Conservation (phyloP, 2,329 filamentous ascomycete genomes). For the Ophiosphaerella korrae region DNA sequence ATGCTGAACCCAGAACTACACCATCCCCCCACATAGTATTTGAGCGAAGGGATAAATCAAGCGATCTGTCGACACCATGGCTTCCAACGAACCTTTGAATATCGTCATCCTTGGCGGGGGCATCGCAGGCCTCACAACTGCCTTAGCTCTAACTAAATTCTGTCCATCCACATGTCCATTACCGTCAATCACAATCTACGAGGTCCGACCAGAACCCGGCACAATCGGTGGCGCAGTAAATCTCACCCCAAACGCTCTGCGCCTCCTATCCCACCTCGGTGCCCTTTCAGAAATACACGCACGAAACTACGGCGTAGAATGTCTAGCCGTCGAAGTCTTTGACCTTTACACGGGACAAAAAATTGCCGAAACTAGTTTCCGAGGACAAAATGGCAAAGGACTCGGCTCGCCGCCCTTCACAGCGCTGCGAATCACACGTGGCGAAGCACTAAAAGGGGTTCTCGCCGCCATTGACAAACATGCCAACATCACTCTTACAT, state of each 20-base stretch:
- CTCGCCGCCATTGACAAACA: constrained; percentile 48
- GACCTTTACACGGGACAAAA: constrained; percentile 50
- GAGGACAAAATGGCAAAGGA: constrained; percentile 50
- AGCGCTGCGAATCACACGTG: constrained; percentile 52
- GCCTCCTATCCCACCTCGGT: constrained; percentile 57
- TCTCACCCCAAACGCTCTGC: constrained; percentile 65
- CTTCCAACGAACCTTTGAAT: constrained; percentile 21
- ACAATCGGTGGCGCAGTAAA: constrained; percentile 65
- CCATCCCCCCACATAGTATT: too few species aligned
- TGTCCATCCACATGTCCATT: constrained; percentile 41
- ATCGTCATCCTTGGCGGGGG: constrained; percentile 41
- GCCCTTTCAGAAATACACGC: constrained; percentile 53
- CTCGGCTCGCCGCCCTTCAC: constrained; percentile 52
- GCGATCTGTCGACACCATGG: too few species aligned
- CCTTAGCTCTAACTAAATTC: constrained; percentile 48
- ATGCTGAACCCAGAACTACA: too few species aligned
- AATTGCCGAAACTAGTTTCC: constrained; percentile 51
- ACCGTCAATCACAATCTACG: constrained; percentile 53
- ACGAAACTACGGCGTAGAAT: constrained; percentile 48
- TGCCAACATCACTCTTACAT: constrained; percentile 50
- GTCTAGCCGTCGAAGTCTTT: constrained; percentile 53
- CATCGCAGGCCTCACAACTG: constrained; percentile 25
- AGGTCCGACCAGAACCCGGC: constrained; percentile 53
- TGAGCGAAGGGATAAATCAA: neutral
- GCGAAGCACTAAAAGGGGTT: constrained; percentile 51